Evolutionary conservation across 164 flowering plant species (phyloP).

Genomic region (Taxillus chinensis): DNA sequence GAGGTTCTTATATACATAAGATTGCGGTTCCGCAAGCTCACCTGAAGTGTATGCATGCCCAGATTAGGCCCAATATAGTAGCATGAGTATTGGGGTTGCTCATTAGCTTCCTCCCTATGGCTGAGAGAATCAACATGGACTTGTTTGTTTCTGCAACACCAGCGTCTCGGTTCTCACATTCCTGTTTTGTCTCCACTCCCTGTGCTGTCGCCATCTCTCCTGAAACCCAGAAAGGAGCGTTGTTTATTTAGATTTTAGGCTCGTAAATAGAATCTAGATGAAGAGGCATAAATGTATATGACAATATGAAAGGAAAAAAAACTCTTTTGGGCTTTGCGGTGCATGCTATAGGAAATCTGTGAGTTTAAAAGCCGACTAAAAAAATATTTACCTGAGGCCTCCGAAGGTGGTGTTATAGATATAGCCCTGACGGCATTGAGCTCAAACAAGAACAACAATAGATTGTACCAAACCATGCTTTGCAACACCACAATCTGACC

Average conservation of each 20-base stretch:
- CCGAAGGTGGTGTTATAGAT: slow-evolving; percentile 16
- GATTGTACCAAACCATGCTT: slow-evolving; percentile 64
- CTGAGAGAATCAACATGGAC: slow-evolving; percentile 29
- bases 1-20: too few species aligned
- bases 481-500: slow-evolving; percentile 69
- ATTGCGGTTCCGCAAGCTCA: slow-evolving; percentile 8
- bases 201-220: slow-evolving; percentile 28
- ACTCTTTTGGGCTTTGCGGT: too few species aligned
- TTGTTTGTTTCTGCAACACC: slow-evolving; percentile 21
- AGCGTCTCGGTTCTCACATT: slow-evolving; percentile 16
- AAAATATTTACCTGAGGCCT: slow-evolving; percentile 30
- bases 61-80: slow-evolving; percentile 46
- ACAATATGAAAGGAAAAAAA: too few species aligned
- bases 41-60: slow-evolving; percentile 68
- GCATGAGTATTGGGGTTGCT: slow-evolving; percentile 77
- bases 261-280: too few species aligned
- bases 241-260: too few species aligned
- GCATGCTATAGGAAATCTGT: too few species aligned
- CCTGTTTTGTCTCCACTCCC: slow-evolving; percentile 23
- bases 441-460: slow-evolving; percentile 67
- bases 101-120: slow-evolving; percentile 60
- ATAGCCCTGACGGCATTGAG: slow-evolving; percentile 31
- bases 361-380: too few species aligned
- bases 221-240: slow-evolving; percentile 9
- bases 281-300: too few species aligned